Conservation (phyloP, 805 yeast genomes). For the Ogataea methylovora region DNA sequence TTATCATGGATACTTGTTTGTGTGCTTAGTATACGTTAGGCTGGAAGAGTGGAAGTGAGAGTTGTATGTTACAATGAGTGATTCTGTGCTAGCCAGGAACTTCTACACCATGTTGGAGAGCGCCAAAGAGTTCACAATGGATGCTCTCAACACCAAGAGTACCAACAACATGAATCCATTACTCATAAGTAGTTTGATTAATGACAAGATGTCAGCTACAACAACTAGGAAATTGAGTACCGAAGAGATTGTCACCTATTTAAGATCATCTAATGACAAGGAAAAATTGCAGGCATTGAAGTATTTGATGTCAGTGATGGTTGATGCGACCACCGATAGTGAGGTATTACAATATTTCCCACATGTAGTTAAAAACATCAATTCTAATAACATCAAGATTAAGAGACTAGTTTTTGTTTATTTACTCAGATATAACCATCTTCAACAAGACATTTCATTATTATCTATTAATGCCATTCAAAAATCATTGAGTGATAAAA, state of each 20-base stretch:
- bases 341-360: conserved; percentile 56
- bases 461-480: conserved; percentile 89
- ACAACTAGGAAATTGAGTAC: conserved; percentile 32
- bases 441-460: conserved; percentile 84
- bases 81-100: conserved; percentile 1
- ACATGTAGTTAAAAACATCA: conserved; percentile 82
- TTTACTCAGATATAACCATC: conserved; percentile 67
- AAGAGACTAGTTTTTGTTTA: conserved; percentile 73
- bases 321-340: conserved; percentile 26
- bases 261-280: conserved; percentile 63
- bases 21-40: no score
- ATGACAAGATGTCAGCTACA: conserved; percentile 3
- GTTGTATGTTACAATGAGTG: no score
- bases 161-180: neutral
- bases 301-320: conserved; percentile 11
- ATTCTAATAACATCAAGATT: conserved; percentile 55
- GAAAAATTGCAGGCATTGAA: conserved; percentile 55
- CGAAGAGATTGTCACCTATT: conserved; percentile 53
- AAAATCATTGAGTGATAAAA: conserved; percentile 64
- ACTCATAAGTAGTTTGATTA: neutral
- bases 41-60: no score
- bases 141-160: neutral
- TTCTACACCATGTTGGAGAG: neutral
- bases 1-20: no score
- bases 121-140: conserved; percentile 1